Percentiles rank a stretch among this genome's conserved stretches.
These are phyloP conservation scores for Candida sp. DNA, from an alignment of 1,139 yeast genomes.

Conservation along the genomic window DNA sequence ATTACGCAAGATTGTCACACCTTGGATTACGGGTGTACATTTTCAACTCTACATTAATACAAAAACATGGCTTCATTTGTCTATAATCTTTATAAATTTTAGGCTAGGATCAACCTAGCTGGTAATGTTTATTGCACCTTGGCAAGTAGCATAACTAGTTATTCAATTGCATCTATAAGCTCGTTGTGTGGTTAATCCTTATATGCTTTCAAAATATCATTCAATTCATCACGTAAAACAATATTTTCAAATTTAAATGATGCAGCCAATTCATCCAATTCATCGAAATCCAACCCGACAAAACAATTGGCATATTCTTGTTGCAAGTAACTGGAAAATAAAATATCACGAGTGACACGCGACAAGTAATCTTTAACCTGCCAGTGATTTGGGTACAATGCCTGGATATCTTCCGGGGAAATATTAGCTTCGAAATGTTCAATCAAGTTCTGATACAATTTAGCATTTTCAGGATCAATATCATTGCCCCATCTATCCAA, in stretches of 20 bases:
- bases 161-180: not conserved
- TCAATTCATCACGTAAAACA: constrained; percentile 35
- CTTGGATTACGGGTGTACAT: too few relatives aligned
- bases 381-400: constrained; percentile 35
- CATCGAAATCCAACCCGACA: constrained; percentile 33
- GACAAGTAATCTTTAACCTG: constrained; percentile 26
- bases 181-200: too few relatives aligned
- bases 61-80: too few relatives aligned
- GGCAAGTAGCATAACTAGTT: not conserved
- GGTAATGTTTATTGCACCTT: not conserved
- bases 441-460: constrained; percentile 27
- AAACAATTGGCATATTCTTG: constrained; percentile 42
- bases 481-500: constrained; percentile 48
- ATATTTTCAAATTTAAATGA: constrained; percentile 44
- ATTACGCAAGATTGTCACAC: too few relatives aligned
- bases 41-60: not conserved
- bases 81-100: too few relatives aligned
- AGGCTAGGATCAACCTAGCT: too few relatives aligned
- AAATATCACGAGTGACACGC: constrained; percentile 36
- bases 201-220: constrained; percentile 23
- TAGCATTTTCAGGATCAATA: constrained; percentile 31
- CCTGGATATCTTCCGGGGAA: constrained; percentile 28
- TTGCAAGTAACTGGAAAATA: constrained; percentile 36
- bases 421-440: constrained; percentile 31
- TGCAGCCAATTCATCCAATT: constrained; percentile 45